Conservation (phyloP, 176 grass and related monocot species). For the Neostapfia colusana region DNA sequence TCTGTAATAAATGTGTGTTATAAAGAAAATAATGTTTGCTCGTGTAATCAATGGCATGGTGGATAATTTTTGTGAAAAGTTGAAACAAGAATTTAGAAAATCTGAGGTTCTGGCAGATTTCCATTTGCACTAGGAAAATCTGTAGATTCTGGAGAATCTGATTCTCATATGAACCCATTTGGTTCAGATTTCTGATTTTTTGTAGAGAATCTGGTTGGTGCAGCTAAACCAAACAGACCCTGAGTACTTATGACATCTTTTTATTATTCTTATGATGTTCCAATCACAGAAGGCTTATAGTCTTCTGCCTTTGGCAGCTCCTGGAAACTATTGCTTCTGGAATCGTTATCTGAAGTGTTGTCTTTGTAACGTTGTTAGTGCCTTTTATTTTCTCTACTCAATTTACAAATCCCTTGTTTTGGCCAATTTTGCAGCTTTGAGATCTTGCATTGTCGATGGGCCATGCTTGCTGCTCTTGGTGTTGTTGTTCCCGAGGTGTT, state of each 20-base stretch:
- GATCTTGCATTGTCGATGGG: slow-evolving; percentile 93
- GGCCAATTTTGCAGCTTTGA: slow-evolving; percentile 65
- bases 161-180: no score
- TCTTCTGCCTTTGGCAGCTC: neutral
- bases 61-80: no score
- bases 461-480: slow-evolving; percentile 87
- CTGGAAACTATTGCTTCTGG: slow-evolving; percentile 10
- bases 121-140: no score
- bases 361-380: neutral
- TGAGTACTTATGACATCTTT: slow-evolving; percentile 1
- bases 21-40: no score
- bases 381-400: neutral
- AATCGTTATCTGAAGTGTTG: neutral
- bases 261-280: neutral
- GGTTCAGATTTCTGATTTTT: no score
- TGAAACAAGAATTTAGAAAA: no score
- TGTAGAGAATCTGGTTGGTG: no score
- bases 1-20: no score
- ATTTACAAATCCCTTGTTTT: slow-evolving; percentile 15
- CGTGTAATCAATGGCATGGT: no score
- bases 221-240: no score
- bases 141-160: no score
- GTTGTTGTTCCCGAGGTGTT: slow-evolving; percentile 85
- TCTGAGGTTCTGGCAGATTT: no score
- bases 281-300: neutral